Percentiles rank a stretch among this genome's conserved stretches.
These are phyloP conservation scores for Botrytis byssoidea DNA, from an alignment of 2,329 filamentous ascomycete species.

Conservation along the genomic window DNA sequence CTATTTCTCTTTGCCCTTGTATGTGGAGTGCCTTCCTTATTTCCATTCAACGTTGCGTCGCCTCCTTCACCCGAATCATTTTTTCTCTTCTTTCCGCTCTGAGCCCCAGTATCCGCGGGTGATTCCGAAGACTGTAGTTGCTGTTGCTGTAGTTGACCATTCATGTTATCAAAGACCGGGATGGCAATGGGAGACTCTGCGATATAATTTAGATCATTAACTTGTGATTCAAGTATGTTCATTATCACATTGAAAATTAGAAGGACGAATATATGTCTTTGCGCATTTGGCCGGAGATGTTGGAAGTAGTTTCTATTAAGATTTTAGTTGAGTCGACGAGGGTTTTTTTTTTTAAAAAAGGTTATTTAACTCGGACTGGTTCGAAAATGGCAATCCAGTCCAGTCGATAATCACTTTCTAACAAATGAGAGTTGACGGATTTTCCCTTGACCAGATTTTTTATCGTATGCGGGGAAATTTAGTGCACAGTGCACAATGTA, in stretches of 20 bases:
- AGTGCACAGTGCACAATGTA: too few species aligned
- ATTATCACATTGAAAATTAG: conserved; percentile 33
- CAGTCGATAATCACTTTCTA: not conserved
- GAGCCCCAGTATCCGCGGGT: conserved; percentile 34
- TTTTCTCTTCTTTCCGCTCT: conserved; percentile 39
- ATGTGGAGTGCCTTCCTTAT: conserved; percentile 28
- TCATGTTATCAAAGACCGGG: conserved; percentile 30
- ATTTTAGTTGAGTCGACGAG: not conserved
- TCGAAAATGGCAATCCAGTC: not conserved
- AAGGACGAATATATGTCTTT: not conserved
- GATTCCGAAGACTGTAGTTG: conserved; percentile 34
- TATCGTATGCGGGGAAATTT: not conserved
- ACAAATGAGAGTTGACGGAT: not conserved
- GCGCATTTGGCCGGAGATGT: not conserved
- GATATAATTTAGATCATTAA: conserved; percentile 38
- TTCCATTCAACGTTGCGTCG: conserved; percentile 20
- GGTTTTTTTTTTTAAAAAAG: not conserved
- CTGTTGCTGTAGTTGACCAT: conserved; percentile 25
- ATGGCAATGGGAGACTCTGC: conserved; percentile 36
- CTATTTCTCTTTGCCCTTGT: conserved; percentile 40
- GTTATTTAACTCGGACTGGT: not conserved
- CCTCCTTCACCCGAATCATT: conserved; percentile 26
- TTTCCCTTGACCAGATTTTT: not conserved
- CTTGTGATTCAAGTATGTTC: conserved; percentile 39
- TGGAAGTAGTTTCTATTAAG: not conserved